These are phyloP conservation scores for Ajuga reptans DNA, from an alignment of 305 asterid genomes.

Conservation along the genomic window DNA sequence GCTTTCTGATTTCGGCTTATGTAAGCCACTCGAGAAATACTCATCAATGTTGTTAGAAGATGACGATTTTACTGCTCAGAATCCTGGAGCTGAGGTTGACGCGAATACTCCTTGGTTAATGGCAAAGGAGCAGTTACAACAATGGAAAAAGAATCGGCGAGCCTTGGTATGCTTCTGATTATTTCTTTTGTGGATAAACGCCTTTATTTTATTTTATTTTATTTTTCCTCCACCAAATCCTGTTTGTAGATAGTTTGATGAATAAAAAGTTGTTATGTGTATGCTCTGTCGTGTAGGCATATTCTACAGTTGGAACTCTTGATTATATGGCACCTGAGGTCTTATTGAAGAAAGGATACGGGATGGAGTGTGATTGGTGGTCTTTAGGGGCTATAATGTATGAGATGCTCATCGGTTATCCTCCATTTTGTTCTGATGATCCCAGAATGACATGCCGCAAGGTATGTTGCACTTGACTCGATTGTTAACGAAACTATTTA, in stretches of 20 bases:
- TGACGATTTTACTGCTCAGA: conserved; percentile 51
- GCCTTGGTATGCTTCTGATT: conserved; percentile 51
- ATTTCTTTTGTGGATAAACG: neutral
- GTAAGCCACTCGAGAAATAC: conserved; percentile 86
- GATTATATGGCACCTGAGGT: conserved; percentile 99
- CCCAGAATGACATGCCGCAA: conserved; percentile 96
- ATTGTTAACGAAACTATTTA: neutral
- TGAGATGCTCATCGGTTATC: conserved; percentile 90
- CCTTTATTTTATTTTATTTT: neutral
- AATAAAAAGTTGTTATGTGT: neutral
- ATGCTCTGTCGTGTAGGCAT: conserved; percentile 48
- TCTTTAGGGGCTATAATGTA: conserved; percentile 85
- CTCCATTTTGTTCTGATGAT: conserved; percentile 96
- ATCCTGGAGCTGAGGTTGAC: conserved; percentile 37
- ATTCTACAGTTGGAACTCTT: conserved; percentile 92
- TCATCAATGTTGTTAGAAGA: conserved; percentile 76
- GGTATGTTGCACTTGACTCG: conserved; percentile 33
- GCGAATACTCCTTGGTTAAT: conserved; percentile 65
- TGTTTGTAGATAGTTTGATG: neutral
- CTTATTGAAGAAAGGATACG: conserved; percentile 85
- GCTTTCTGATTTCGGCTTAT: conserved; percentile 95
- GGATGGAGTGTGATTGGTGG: conserved; percentile 99
- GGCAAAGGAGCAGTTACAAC: conserved; percentile 92
- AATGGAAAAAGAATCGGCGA: conserved; percentile 88
- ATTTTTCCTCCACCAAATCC: neutral